A percentile compares a stretch with the other conserved stretches of the same genome.
phyloP scores from a whole-genome alignment of 371 early-diverging fungal species.

The Mucor circinelloides region DNA sequence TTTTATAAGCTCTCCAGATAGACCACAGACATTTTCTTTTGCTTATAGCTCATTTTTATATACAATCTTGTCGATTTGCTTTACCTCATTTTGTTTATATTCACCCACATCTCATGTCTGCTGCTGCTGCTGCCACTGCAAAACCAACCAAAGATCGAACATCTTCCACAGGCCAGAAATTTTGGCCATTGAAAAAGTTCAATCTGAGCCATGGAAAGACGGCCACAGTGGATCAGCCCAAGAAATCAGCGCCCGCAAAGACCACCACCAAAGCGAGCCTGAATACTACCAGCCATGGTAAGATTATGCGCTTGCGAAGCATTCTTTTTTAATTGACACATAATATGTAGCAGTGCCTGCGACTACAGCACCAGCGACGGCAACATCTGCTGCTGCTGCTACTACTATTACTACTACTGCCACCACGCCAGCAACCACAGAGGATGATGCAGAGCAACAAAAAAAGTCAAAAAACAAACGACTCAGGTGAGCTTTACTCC shows the following conservation, averaged over 20 bases:
- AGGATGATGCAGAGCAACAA: conserved; percentile 3
- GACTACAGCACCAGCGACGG: background rate
- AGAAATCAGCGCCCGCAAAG: background rate
- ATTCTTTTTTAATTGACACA: background rate
- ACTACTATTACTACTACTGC: background rate
- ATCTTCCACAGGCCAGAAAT: conserved; percentile 26
- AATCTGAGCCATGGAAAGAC: conserved; percentile 11
- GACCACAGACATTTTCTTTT: conserved; percentile 4
- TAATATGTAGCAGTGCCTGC: background rate
- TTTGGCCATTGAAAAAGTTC: conserved; percentile 32
- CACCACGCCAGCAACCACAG: background rate
- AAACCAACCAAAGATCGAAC: conserved; percentile 19
- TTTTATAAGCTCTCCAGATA: background rate
- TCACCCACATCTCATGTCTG: background rate
- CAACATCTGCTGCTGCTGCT: background rate
- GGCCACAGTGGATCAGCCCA: background rate
- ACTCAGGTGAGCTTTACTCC: conserved; percentile 12
- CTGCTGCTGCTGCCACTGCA: background rate
- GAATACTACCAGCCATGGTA: background rate
- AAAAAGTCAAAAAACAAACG: conserved; percentile 27
- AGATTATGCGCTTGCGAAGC: background rate
- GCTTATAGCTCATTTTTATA: background rate
- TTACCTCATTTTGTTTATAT: background rate
- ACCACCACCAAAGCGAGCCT: background rate
- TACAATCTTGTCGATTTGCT: background rate